phyloP scores from a whole-genome alignment of 192 early-diverging fungal species.

The Podila epigama region DNA sequence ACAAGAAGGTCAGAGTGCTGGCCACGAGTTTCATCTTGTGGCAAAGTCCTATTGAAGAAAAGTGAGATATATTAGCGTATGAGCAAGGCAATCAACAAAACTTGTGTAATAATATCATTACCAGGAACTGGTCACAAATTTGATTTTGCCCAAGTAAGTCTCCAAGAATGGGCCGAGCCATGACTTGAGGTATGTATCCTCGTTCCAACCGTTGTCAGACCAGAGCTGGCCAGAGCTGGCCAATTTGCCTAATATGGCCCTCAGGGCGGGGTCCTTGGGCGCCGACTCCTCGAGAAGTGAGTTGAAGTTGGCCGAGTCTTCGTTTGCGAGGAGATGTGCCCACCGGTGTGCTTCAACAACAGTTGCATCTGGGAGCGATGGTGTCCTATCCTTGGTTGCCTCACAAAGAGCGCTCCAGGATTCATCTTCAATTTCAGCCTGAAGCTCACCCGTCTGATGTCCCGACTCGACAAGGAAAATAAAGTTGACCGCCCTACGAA shows the following conservation, averaged over 20 bases:
- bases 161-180: constrained; percentile 4
- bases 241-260: background rate
- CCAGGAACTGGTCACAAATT: background rate
- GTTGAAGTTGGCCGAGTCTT: background rate
- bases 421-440: background rate
- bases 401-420: constrained; percentile 4
- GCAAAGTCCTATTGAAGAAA: constrained; percentile 4
- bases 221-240: constrained; percentile 1
- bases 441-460: constrained; percentile 23
- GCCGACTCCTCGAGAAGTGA: background rate
- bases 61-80: background rate
- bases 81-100: background rate
- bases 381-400: background rate
- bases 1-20: background rate
- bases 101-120: constrained; percentile 6
- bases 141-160: background rate
- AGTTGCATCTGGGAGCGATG: background rate
- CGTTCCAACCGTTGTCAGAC: background rate
- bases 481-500: constrained; percentile 18
- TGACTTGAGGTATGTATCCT: constrained; percentile 13
- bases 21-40: constrained; percentile 5
- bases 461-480: constrained; percentile 15
- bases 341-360: constrained; percentile 5
- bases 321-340: background rate
- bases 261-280: constrained; percentile 1